Base-by-base conservation (phyloP, 345 rosid species). In the Zanthoxylum bungeanum region DNA sequence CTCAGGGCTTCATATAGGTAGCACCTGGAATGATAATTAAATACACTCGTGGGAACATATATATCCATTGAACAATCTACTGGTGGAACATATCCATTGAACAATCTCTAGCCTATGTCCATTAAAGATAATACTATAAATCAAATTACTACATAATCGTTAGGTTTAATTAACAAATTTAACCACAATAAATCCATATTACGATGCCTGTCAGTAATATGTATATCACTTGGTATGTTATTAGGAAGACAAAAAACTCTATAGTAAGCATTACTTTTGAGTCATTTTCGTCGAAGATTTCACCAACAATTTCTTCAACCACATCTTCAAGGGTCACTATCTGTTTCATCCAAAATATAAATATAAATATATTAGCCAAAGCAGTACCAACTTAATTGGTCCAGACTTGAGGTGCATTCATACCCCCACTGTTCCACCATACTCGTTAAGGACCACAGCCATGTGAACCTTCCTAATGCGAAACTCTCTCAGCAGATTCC, bases 401-500 rank as follows among this genome's bases (percentile, higher is more conserved):
- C 51, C 61, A 44, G 22, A 49, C 34, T 30, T 40, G 39, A 78
- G 62, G 17, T 53, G 52, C 68, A 24, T 68, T 84, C 98, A 71
- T 92, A 95, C 98, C 80, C 99, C 99, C 56, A 92, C 87, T 40
- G 99, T 92, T 82, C 99, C 99, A 68, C 98, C 99, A 71, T 92
- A 95, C 80, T 91, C 99, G 37, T 95, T 92, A 53, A 95, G 98
- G 69, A 92, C 99, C 68, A 95, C 97, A 57, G 97, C 99, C 96
- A 95, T 92, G 85, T 95, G 97, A 81, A 95, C 98, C 85, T 95
- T 95, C 79, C 98, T 88, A 82, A 92, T 95, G 65, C 98, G 94
- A 44, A 95, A 92, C 81, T 95, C 99, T 82, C 98, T 88, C 59
- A 95, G 97, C 83, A 95, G 99, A 84, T 95, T 92, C 98, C 99